Conservation (phyloP, 306 rosid species). For the Rosa chinensis region DNA sequence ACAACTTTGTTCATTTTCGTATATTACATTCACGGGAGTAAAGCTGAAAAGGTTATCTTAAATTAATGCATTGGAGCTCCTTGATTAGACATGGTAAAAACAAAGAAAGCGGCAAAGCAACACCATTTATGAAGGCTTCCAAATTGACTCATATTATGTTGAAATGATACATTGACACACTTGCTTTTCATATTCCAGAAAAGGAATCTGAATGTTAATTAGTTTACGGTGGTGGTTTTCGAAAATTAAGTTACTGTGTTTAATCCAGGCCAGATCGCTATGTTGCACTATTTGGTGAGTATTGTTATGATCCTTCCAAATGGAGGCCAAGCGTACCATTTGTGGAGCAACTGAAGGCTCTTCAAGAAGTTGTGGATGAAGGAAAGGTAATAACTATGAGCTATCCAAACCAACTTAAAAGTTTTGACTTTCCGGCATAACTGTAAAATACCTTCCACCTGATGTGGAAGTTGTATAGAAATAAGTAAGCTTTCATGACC, state of each 20-base stretch:
- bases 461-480: background rate
- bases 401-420: background rate
- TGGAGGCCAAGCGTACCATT: slow-evolving; percentile 97
- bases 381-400: slow-evolving; percentile 9
- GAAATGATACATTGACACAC: background rate
- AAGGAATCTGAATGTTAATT: background rate
- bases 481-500: background rate
- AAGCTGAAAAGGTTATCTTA: background rate
- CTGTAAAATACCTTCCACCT: background rate
- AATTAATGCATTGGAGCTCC: background rate
- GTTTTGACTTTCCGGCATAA: slow-evolving; percentile 15
- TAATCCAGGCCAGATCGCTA: slow-evolving; percentile 88
- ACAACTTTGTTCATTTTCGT: background rate
- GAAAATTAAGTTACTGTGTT: slow-evolving; percentile 20
- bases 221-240: slow-evolving; percentile 11
- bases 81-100: background rate
- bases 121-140: background rate
- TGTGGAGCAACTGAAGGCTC: background rate
- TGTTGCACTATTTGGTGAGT: slow-evolving; percentile 69
- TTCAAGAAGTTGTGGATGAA: too few species aligned
- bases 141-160: background rate
- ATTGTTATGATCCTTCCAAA: slow-evolving; percentile 58
- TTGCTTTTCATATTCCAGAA: slow-evolving; percentile 6
- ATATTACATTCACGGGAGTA: background rate
- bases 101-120: background rate